These are phyloP conservation scores for Corynascus novoguineensis DNA, from an alignment of 495 filamentous ascomycete genomes.

Conservation along the genomic window DNA sequence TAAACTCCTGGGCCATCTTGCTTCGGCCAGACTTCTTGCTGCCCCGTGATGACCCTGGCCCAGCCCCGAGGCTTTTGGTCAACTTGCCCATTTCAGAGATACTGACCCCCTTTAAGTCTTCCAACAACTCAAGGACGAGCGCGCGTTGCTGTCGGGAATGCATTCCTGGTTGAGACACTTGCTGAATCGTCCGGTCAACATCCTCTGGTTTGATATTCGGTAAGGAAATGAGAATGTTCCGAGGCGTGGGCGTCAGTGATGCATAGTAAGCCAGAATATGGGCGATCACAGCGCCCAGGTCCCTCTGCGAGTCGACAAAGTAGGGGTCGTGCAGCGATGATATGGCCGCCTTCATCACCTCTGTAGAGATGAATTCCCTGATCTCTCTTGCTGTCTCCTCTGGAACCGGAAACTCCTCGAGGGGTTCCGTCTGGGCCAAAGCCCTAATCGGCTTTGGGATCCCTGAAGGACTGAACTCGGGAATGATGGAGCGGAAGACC, in stretches of 20 bases:
- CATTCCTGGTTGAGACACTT: conserved; percentile 43
- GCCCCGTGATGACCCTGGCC: conserved; percentile 2
- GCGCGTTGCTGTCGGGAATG: conserved; percentile 72
- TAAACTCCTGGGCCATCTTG: conserved; percentile 55
- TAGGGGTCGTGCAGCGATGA: conserved; percentile 89
- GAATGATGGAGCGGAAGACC: conserved; percentile 75
- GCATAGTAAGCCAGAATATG: conserved; percentile 73
- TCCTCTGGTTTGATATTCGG: conserved; percentile 50
- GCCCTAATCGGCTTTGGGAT: conserved; percentile 14
- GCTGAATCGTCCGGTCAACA: conserved; percentile 56
- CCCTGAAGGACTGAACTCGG: conserved; percentile 54
- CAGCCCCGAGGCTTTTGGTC: conserved; percentile 34
- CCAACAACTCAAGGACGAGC: conserved; percentile 78
- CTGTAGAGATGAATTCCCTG: conserved; percentile 82
- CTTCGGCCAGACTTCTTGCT: conserved; percentile 38
- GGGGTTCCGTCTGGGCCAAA: not conserved
- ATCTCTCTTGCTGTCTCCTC: conserved; percentile 54
- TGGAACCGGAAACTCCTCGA: conserved; percentile 43
- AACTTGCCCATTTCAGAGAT: conserved; percentile 91
- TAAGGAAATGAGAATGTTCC: conserved; percentile 49
- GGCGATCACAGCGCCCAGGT: conserved; percentile 82
- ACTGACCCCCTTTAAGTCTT: conserved; percentile 78
- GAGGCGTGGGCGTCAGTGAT: conserved; percentile 53
- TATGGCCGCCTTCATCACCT: conserved; percentile 77
- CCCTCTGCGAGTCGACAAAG: conserved; percentile 94